These are phyloP conservation scores for Botryosphaeria dothidea DNA, from an alignment of 2,329 filamentous ascomycete genomes.

Conservation along the genomic window DNA sequence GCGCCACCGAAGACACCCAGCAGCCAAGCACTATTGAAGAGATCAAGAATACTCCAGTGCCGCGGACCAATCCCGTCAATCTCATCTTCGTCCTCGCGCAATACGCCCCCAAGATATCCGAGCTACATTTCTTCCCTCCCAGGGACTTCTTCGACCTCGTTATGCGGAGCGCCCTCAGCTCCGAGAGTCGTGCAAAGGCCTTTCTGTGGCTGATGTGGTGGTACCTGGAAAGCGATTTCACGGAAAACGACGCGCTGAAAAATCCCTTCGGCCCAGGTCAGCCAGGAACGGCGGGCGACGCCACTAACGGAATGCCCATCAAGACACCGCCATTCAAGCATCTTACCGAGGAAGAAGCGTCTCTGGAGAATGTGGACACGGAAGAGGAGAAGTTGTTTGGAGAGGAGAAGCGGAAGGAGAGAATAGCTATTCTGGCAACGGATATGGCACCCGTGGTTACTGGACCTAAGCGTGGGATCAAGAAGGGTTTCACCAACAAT, in stretches of 20 bases:
- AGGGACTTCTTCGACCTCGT: slow-evolving; percentile 95
- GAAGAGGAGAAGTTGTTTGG: slow-evolving; percentile 70
- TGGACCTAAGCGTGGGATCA: slow-evolving; percentile 51
- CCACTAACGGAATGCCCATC: slow-evolving; percentile 48
- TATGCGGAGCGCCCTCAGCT: slow-evolving; percentile 84
- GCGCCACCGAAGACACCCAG: slow-evolving; percentile 84
- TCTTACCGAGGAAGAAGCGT: slow-evolving; percentile 66
- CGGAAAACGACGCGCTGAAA: slow-evolving; percentile 78
- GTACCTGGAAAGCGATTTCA: slow-evolving; percentile 95
- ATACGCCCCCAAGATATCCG: slow-evolving; percentile 86
- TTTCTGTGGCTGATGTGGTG: slow-evolving; percentile 99
- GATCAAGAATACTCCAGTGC: slow-evolving; percentile 67
- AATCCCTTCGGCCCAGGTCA: slow-evolving; percentile 81
- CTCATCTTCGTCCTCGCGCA: slow-evolving; percentile 93
- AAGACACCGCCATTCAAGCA: slow-evolving; percentile 66
- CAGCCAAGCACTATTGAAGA: slow-evolving; percentile 84
- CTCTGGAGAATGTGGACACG: slow-evolving; percentile 73
- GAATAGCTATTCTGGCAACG: slow-evolving; percentile 70
- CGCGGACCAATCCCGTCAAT: slow-evolving; percentile 95
- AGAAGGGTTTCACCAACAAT: slow-evolving; percentile 48
- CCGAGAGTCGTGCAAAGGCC: slow-evolving; percentile 77
- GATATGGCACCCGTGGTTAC: slow-evolving; percentile 69
- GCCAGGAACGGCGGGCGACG: slow-evolving; percentile 36
- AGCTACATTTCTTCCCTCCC: slow-evolving; percentile 81
- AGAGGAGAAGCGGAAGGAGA: slow-evolving; percentile 70